These are phyloP conservation scores for Erythrophleum ivorense DNA, from an alignment of 331 rosid genomes.

Conservation along the genomic window DNA sequence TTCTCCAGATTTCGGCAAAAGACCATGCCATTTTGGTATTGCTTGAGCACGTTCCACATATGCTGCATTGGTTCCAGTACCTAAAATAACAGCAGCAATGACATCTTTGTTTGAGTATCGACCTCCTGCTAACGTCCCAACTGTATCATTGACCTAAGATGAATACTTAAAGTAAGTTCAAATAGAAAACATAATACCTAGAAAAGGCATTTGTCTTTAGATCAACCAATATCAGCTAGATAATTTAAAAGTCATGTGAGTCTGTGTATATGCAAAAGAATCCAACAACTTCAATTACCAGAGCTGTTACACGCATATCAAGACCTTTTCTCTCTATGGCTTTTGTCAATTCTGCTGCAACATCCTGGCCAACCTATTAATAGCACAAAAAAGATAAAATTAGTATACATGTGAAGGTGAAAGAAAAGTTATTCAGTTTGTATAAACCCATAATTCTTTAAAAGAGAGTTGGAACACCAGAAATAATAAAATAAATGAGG, in stretches of 20 bases:
- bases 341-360: slow-evolving; percentile 69
- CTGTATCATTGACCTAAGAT: slow-evolving; percentile 77
- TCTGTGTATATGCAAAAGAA: neutral
- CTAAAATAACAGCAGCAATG: slow-evolving; percentile 70
- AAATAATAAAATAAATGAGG: neutral
- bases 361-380: slow-evolving; percentile 70
- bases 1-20: slow-evolving; percentile 68
- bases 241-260: neutral
- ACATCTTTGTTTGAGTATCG: slow-evolving; percentile 59
- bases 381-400: neutral
- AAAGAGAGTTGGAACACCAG: neutral
- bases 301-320: slow-evolving; percentile 75
- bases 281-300: slow-evolving; percentile 49
- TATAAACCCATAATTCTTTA: neutral
- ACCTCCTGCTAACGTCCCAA: slow-evolving; percentile 77
- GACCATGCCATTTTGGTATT: slow-evolving; percentile 76
- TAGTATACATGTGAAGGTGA: neutral
- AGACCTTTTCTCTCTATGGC: slow-evolving; percentile 68
- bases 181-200: neutral
- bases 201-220: neutral
- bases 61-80: slow-evolving; percentile 85
- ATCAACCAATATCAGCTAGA: neutral
- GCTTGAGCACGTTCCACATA: slow-evolving; percentile 70
- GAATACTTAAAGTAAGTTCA: slow-evolving; percentile 29
- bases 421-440: neutral